A percentile compares a stretch with the other conserved stretches of the same genome.
Conservation (phyloP, 306 rosid species). For the Parietaria judaica region DNA sequence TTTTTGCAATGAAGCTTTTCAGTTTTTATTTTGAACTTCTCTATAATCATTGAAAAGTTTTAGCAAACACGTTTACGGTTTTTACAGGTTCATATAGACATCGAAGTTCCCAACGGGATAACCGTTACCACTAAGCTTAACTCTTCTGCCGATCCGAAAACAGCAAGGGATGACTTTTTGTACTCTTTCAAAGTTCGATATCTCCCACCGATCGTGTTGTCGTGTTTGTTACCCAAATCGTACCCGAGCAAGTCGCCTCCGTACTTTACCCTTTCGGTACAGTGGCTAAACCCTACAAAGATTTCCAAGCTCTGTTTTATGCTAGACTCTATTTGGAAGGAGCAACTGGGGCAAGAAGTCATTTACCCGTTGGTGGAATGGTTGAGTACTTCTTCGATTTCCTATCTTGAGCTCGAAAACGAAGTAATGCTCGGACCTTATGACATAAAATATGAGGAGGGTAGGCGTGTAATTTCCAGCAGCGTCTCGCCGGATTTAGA, state of each 20-base stretch:
- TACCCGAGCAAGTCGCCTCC: slow-evolving; percentile 82
- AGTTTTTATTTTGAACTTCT: background rate
- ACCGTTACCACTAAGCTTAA: slow-evolving; percentile 44
- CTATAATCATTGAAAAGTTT: slow-evolving; percentile 6
- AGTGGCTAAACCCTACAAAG: slow-evolving; percentile 59
- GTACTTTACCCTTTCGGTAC: slow-evolving; percentile 52
- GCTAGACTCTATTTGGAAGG: slow-evolving; percentile 70
- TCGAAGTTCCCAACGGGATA: slow-evolving; percentile 51
- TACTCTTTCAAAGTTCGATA: slow-evolving; percentile 61
- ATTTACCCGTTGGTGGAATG: slow-evolving; percentile 91
- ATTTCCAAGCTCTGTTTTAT: slow-evolving; percentile 52
- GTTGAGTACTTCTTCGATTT: slow-evolving; percentile 59
- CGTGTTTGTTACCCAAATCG: slow-evolving; percentile 69
- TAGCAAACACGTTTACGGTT: slow-evolving; percentile 3
- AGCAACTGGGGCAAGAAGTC: slow-evolving; percentile 68
- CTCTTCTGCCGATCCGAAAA: slow-evolving; percentile 28
- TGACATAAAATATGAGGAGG: slow-evolving; percentile 30
- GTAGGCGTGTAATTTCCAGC: slow-evolving; percentile 56
- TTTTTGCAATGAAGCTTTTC: slow-evolving; percentile 21
- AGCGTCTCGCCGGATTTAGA: slow-evolving; percentile 48
- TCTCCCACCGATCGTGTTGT: slow-evolving; percentile 78
- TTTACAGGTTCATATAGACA: slow-evolving; percentile 47
- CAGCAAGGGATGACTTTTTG: slow-evolving; percentile 30
- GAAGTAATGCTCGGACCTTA: slow-evolving; percentile 65
- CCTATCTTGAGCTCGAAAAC: slow-evolving; percentile 49